Conservation (phyloP, 169 alveolate genomes). For the Plasmodium sp. region DNA sequence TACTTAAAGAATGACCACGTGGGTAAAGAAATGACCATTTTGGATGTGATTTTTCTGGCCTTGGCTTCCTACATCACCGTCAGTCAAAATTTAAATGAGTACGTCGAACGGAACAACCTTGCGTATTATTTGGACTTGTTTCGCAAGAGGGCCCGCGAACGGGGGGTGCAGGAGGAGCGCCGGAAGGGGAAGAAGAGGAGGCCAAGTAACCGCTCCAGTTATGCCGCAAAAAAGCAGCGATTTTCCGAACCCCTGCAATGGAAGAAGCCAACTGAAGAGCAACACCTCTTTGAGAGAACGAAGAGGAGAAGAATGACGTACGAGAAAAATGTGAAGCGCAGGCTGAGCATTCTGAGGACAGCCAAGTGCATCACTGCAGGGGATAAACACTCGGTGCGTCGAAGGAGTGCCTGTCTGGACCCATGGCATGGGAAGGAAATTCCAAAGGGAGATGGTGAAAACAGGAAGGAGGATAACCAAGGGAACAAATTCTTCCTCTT, state of each 20-base stretch:
- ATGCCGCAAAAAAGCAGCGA: conserved; percentile 4
- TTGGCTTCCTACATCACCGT: conserved; percentile 52
- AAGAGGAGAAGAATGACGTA: conserved; percentile 15
- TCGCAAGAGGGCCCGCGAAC: background rate
- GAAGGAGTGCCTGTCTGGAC: background rate
- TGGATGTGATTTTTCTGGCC: conserved; percentile 61
- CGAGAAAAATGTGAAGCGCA: conserved; percentile 23
- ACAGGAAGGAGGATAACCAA: background rate
- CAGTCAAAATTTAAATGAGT: conserved; percentile 45
- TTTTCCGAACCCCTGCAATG: conserved; percentile 20
- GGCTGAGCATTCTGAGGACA: conserved; percentile 50
- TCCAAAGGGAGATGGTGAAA: background rate
- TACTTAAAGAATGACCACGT: conserved; percentile 49
- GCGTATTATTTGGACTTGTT: conserved; percentile 13
- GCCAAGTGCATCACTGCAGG: conserved; percentile 5
- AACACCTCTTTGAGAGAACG: background rate
- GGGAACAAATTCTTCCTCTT: background rate
- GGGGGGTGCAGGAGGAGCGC: background rate
- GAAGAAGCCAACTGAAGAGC: background rate
- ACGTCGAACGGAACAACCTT: conserved; percentile 23
- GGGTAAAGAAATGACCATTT: conserved; percentile 49
- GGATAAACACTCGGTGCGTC: background rate
- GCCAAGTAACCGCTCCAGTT: background rate
- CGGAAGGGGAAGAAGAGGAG: background rate
- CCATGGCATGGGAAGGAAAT: background rate